Base-by-base conservation (phyloP, 139 green algal genomes). In the Chlamydomonas schloesseri region DNA sequence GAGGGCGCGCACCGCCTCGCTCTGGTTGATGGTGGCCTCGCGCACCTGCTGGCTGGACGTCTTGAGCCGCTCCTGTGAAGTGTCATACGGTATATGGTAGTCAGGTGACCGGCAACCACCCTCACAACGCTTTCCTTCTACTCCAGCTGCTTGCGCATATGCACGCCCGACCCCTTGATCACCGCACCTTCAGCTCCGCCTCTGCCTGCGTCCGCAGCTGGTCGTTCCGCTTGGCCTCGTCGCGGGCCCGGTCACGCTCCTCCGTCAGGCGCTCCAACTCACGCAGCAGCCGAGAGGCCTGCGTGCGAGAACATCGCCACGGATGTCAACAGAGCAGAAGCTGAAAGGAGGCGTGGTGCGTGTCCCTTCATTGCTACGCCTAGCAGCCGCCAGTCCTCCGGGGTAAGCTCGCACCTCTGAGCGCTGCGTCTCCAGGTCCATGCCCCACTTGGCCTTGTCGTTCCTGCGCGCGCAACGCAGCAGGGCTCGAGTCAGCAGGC, bases 211-310 rank as follows among this genome's bases (percentile, higher is more conserved):
- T 72, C 2, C 89, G 69, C 21, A 69, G 68, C 62, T 83, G 81
- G 67, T 95, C 91, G 6, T 71, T 70, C 10, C 87, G 92, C 91
- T 88, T 88, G 18, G 78, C 87, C 14, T 96, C 92, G 36, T 98
- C 94, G 0, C 92, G 80, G 11, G 94, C 93, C 1, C 90, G 77
- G 73, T 95, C 93, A 2, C 94, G 89, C 86, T 97, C 94, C 58
- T 91, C 86, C 53, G 94, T 91, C 60, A 96, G 36, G 0, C 94
- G 91, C n/a, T 97, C 92, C 20, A 97, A 50, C 82, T 98, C 95
- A 29, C 94, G 83, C 64, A 81, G 77, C 75, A 96, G 81, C 23
- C 91, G 87, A 2, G 82, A 83, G 20, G 87, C 84, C 91, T 95
- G 87, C 1, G 36, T 13, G 42, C 42, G 42, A 8, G 8, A 50